Conservation (phyloP, 768 basidiomycete species). For the Cantharellus anzutake region DNA sequence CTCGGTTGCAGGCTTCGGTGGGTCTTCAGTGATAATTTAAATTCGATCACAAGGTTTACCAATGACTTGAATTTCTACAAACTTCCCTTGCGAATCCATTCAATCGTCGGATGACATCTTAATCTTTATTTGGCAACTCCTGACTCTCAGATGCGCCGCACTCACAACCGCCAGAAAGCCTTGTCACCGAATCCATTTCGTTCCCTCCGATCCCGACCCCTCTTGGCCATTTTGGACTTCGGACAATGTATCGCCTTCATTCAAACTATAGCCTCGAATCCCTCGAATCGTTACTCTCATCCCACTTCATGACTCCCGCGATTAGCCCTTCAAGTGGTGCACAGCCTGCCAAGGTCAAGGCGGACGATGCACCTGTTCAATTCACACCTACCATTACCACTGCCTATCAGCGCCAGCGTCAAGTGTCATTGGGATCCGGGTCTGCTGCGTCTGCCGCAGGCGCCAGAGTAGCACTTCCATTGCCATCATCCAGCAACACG, state of each 20-base stretch:
- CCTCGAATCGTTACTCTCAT: constrained; percentile 55
- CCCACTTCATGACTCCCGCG: constrained; percentile 36
- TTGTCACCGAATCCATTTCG: constrained; percentile 32
- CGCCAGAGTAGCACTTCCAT: background rate
- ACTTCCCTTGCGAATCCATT: too few species aligned
- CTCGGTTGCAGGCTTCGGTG: constrained; percentile 19
- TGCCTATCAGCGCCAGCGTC: background rate
- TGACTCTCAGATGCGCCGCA: constrained; percentile 18
- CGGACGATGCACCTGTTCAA: background rate
- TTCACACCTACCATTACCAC: background rate
- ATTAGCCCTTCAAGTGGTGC: background rate
- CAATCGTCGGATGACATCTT: too few species aligned
- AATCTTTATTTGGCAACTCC: too few species aligned
- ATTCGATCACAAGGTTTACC: too few species aligned
- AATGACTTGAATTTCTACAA: too few species aligned
- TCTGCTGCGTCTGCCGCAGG: background rate
- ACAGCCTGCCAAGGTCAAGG: background rate
- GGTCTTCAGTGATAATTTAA: background rate
- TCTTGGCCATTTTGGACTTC: constrained; percentile 40
- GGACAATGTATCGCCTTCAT: constrained; percentile 41
- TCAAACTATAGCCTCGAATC: constrained; percentile 62
- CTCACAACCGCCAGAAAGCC: constrained; percentile 22
- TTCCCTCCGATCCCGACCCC: constrained; percentile 56
- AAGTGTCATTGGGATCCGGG: background rate
- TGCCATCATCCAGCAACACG: background rate